These are phyloP conservation scores for Thozetella sp. DNA, from an alignment of 495 filamentous ascomycete genomes.

Conservation along the genomic window DNA sequence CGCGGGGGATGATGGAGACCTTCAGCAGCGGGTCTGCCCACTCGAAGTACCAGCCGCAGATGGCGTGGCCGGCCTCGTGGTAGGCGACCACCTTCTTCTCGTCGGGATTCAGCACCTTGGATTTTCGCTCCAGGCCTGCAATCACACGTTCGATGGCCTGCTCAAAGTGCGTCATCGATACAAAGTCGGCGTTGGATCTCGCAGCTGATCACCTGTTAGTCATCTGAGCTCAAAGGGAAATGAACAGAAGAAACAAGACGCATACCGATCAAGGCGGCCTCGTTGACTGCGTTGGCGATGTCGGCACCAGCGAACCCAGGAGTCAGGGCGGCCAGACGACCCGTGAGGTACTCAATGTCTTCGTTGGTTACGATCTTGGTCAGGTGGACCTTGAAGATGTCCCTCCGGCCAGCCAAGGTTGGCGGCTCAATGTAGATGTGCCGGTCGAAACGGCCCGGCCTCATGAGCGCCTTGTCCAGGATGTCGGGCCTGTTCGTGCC, in stretches of 20 bases:
- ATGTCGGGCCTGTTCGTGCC: slow-evolving; percentile 96
- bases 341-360: slow-evolving; percentile 83
- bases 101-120: slow-evolving; percentile 84
- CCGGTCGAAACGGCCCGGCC: slow-evolving; percentile 93
- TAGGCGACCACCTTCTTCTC: slow-evolving; percentile 97
- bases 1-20: slow-evolving; percentile 97
- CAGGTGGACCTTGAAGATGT: slow-evolving; percentile 93
- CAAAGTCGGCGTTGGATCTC: slow-evolving; percentile 70
- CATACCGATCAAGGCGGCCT: slow-evolving; percentile 95
- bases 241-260: slow-evolving; percentile 15
- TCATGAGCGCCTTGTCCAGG: slow-evolving; percentile 93
- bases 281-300: slow-evolving; percentile 97
- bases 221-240: slow-evolving; percentile 5
- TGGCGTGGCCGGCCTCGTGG: slow-evolving; percentile 96
- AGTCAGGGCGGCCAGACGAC: slow-evolving; percentile 86
- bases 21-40: slow-evolving; percentile 96
- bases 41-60: slow-evolving; percentile 98
- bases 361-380: slow-evolving; percentile 90
- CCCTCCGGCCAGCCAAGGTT: slow-evolving; percentile 94
- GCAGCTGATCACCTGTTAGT: slow-evolving; percentile 66
- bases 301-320: slow-evolving; percentile 97
- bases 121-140: slow-evolving; percentile 95
- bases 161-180: slow-evolving; percentile 91
- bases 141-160: slow-evolving; percentile 97
- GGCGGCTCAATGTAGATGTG: slow-evolving; percentile 92